A percentile compares a stretch with the other conserved stretches of the same genome.
Evolutionary conservation across 768 basidiomycete genomes (phyloP).

Genomic region (Paxillus involutus): DNA sequence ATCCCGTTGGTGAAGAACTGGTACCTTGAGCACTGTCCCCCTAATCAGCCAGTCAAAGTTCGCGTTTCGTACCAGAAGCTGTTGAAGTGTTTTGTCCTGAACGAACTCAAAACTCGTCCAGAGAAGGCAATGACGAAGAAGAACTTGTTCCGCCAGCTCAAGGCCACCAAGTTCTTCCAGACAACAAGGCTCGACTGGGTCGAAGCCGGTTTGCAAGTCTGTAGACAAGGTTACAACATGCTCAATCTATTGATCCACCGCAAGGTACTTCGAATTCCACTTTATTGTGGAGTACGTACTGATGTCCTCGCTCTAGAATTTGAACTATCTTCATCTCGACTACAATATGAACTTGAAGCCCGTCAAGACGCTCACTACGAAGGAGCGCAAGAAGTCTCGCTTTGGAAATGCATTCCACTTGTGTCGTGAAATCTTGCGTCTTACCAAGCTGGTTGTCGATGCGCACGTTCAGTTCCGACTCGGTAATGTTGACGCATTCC

Average conservation of each 20-base stretch:
- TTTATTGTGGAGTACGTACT: background rate
- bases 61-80: constrained; percentile 99
- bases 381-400: constrained; percentile 99
- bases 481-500: constrained; percentile 98
- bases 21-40: constrained; percentile 98
- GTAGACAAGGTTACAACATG: constrained; percentile 99
- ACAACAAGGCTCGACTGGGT: constrained; percentile 98
- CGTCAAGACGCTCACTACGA: constrained; percentile 95
- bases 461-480: constrained; percentile 98
- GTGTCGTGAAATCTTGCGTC: constrained; percentile 95
- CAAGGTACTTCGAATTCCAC: constrained; percentile 53
- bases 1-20: constrained; percentile 96
- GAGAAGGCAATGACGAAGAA: constrained; percentile 99
- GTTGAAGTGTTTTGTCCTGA: constrained; percentile 92
- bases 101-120: constrained; percentile 83
- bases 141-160: constrained; percentile 92
- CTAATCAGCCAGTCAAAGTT: constrained; percentile 94
- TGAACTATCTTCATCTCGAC: constrained; percentile 93
- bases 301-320: constrained; percentile 48
- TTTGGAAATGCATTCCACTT: constrained; percentile 99
- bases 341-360: constrained; percentile 99
- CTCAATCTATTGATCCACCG: constrained; percentile 97
- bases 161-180: constrained; percentile 99
- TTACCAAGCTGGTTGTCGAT: constrained; percentile 98
- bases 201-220: constrained; percentile 97